phyloP scores from a whole-genome alignment of 768 basidiomycete species.

The Kwoniella botswanensis region DNA sequence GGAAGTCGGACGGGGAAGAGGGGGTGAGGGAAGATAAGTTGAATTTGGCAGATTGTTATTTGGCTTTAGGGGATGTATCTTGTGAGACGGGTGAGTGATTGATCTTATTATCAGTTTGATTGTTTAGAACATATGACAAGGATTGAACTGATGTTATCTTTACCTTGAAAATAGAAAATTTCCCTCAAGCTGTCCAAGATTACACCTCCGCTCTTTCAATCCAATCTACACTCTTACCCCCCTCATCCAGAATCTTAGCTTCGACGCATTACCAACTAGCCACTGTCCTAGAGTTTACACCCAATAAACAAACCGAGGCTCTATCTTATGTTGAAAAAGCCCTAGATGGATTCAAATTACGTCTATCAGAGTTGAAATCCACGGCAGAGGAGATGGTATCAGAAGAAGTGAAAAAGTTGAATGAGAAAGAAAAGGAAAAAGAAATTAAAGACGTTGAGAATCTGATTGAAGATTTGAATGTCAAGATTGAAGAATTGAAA shows the following conservation, averaged over 20 bases:
- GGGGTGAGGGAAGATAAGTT: slow-evolving; percentile 62
- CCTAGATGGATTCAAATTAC: slow-evolving; percentile 73
- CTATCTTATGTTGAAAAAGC: slow-evolving; percentile 81
- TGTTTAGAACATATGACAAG: background rate
- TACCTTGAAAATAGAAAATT: slow-evolving; percentile 73
- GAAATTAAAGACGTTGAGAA: slow-evolving; percentile 80
- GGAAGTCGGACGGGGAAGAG: slow-evolving; percentile 35
- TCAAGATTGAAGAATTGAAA: slow-evolving; percentile 94
- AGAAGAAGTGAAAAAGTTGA: slow-evolving; percentile 47
- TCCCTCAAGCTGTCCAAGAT: slow-evolving; percentile 89
- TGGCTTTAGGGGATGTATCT: slow-evolving; percentile 92
- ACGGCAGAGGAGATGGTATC: background rate
- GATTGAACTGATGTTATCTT: background rate
- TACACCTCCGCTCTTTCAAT: slow-evolving; percentile 77
- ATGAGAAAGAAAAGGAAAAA: slow-evolving; percentile 71
- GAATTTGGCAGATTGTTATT: slow-evolving; percentile 88
- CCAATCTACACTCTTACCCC: slow-evolving; percentile 74
- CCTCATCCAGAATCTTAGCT: slow-evolving; percentile 90
- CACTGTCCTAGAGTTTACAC: slow-evolving; percentile 88
- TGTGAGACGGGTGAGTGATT: slow-evolving; percentile 82
- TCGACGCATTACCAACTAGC: slow-evolving; percentile 94
- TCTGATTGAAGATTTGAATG: slow-evolving; percentile 77
- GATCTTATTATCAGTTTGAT: background rate
- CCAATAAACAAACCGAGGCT: slow-evolving; percentile 79
- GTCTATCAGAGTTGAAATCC: slow-evolving; percentile 61